Base-by-base conservation (phyloP, 2,329 filamentous ascomycete species). In the Trichophyton simii region DNA sequence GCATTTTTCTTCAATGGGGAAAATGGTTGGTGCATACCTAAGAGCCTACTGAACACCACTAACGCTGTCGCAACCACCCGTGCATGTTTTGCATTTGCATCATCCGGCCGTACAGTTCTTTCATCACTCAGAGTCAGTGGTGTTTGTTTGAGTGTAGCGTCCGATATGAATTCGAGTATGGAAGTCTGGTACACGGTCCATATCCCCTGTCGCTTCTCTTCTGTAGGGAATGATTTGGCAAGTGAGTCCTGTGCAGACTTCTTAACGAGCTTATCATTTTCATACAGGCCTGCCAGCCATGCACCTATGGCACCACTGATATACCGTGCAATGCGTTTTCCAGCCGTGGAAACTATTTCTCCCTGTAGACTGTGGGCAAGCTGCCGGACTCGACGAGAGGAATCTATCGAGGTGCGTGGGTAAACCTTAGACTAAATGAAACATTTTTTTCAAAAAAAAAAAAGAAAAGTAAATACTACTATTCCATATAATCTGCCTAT, bases 271-370 rank as follows among this genome's bases (percentile, higher is more conserved):
- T 85, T 84, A 70, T 99, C 92, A 66, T 83, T 87, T 72, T 99
- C 94, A 70, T 91, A 95, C 1, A 87, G 82, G 0, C 92, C 94
- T 6, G 89, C 88, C 11, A 97, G 81, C 94, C 95, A 99, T n/a
- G 89, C 82, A 8, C 88, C 91, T 54, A 95, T 85, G 41, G 95
- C 79, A 63, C 82, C 85, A 11, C 89, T 85, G 64, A 99, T 80
- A 67, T 87, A 81, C 65, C 83, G 88, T 64, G 89, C 90, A 76
- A 96, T 89, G 64, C 91, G 84, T 78, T 94, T 95, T 57, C 90
- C 87, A 60, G 79, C 78, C 31, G 80, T 77, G 6, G 75, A 74
- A 50, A 82, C 80, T 42, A 87, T 77, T 25, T 79, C 76, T 34
- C 84, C 84, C 68, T 95, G 91, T 25, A 95, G 72, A 9, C 76